phyloP scores from a whole-genome alignment of 2,329 filamentous ascomycete species.

The Metarhizium humberi region DNA sequence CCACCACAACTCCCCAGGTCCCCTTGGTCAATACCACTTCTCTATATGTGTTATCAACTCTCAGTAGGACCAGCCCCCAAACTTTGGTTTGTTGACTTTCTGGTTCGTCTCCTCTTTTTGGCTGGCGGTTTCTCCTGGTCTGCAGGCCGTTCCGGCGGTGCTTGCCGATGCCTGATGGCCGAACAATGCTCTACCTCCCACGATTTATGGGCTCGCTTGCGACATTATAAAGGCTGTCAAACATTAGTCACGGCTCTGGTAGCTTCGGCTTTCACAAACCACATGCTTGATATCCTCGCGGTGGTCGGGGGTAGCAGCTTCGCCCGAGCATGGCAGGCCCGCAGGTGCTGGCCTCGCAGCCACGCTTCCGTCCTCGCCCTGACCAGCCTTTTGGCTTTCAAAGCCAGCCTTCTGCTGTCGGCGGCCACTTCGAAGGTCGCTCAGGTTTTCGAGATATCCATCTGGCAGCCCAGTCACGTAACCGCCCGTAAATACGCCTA shows the following conservation, averaged over 20 bases:
- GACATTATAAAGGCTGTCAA: not conserved
- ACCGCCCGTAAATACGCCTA: conserved; percentile 83
- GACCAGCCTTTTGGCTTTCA: not conserved
- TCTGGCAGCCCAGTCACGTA: conserved; percentile 75
- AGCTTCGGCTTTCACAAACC: not conserved
- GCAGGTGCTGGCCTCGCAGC: not conserved
- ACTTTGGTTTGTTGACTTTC: too few species aligned
- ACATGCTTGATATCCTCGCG: conserved; percentile 7
- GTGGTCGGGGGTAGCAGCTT: not conserved
- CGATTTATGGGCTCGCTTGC: not conserved
- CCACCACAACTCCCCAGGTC: too few species aligned
- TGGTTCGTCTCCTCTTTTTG: too few species aligned
- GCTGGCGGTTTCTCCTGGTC: not conserved
- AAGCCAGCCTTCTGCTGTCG: conserved; percentile 38
- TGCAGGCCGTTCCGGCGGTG: not conserved
- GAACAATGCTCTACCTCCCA: not conserved
- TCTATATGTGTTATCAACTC: too few species aligned
- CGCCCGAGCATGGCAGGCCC: not conserved
- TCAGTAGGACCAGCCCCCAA: too few species aligned
- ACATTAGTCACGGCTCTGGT: not conserved
- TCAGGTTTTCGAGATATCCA: conserved; percentile 75
- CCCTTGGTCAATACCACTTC: too few species aligned
- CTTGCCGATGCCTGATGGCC: not conserved
- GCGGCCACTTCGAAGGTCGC: conserved; percentile 46
- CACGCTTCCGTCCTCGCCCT: not conserved